phyloP scores from a whole-genome alignment of 2,329 filamentous ascomycete genomes.

The Cytospora mali region DNA sequence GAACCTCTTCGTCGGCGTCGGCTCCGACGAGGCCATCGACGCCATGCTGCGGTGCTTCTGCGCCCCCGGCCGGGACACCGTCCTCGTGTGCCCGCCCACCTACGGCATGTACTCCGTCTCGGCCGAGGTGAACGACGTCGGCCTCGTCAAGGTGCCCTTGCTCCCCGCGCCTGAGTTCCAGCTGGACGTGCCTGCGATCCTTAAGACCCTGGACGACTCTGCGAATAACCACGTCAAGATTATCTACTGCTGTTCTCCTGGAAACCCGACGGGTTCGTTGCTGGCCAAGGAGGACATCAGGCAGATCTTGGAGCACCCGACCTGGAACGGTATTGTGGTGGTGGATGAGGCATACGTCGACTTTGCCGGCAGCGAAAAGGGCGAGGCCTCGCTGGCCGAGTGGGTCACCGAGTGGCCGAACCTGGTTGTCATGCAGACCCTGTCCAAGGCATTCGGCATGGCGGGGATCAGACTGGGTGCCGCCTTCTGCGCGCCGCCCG shows the following conservation, averaged over 20 bases:
- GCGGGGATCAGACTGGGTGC: conserved; percentile 90
- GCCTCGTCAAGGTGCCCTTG: conserved; percentile 83
- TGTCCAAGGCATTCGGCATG: conserved; percentile 97
- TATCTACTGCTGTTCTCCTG: conserved; percentile 90
- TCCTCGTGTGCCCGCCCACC: conserved; percentile 92
- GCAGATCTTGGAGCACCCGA: conserved; percentile 77
- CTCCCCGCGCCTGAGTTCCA: conserved; percentile 71
- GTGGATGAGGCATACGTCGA: conserved; percentile 96
- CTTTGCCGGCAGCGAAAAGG: conserved; percentile 65
- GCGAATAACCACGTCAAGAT: conserved; percentile 71
- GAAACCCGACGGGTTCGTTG: conserved; percentile 86
- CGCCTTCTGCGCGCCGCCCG: conserved; percentile 74
- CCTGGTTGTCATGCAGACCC: conserved; percentile 94
- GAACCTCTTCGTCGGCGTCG: conserved; percentile 92
- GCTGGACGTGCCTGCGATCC: conserved; percentile 72
- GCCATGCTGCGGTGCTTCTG: conserved; percentile 93
- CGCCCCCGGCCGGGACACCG: conserved; percentile 80
- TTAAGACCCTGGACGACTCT: conserved; percentile 57
- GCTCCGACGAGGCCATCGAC: conserved; percentile 96
- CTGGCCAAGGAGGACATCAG: conserved; percentile 76
- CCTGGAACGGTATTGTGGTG: conserved; percentile 93
- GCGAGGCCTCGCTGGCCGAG: conserved; percentile 77
- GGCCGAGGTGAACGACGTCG: conserved; percentile 90
- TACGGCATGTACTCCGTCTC: conserved; percentile 99
- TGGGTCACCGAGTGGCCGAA: conserved; percentile 94